Conservation (phyloP, 495 filamentous ascomycete genomes). For the Xanthoparmelia taractica region DNA sequence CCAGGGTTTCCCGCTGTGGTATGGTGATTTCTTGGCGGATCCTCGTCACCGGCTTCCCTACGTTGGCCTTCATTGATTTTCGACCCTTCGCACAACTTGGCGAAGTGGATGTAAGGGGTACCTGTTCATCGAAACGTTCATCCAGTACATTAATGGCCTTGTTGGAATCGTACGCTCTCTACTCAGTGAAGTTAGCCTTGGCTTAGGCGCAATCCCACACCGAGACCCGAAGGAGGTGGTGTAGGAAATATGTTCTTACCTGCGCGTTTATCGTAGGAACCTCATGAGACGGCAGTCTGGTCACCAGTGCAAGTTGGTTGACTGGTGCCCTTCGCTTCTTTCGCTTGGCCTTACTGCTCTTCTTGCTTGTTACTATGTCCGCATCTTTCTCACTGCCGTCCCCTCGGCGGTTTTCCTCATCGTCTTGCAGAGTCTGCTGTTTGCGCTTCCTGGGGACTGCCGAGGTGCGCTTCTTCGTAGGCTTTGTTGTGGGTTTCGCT, state of each 20-base stretch:
- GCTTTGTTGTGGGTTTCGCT: not conserved
- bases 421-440: not conserved
- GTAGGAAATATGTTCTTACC: not conserved
- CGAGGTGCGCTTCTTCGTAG: not conserved
- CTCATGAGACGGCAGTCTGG: not conserved
- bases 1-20: not conserved
- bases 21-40: not conserved
- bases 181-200: not conserved
- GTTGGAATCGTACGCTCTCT: not conserved
- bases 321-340: constrained; percentile 17
- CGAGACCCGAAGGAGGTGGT: not conserved
- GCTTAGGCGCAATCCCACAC: not conserved
- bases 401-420: not conserved
- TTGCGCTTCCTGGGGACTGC: not conserved
- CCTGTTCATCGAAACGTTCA: not conserved
- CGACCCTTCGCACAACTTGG: not conserved
- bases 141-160: not conserved
- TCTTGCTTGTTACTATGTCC: not conserved
- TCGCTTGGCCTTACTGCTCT: not conserved
- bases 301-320: constrained; percentile 17
- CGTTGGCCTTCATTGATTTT: not conserved
- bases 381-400: not conserved
- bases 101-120: not conserved
- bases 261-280: not conserved
- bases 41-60: constrained; percentile 10